Conservation (phyloP, 2,329 filamentous ascomycete genomes). For the Thielaviopsis musarum region DNA sequence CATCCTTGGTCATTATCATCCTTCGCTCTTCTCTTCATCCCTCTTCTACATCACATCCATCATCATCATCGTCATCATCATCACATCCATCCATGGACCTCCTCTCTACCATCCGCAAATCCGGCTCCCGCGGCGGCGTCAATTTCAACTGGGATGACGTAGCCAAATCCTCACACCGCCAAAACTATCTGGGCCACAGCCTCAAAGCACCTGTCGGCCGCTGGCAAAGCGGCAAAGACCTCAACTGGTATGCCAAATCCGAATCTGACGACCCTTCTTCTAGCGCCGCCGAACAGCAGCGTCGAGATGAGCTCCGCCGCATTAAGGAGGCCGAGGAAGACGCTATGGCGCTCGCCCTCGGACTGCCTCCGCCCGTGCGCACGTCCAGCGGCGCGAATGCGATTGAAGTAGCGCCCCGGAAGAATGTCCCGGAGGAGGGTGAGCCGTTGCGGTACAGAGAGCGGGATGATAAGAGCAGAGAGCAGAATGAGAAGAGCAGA, state of each 20-base stretch:
- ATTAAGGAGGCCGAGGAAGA: constrained; percentile 90
- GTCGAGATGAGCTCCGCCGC: constrained; percentile 60
- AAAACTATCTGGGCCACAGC: constrained; percentile 80
- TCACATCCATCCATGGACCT: constrained; percentile 57
- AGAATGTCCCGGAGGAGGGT: too few relatives aligned
- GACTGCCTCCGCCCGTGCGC: constrained; percentile 51
- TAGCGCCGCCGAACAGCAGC: constrained; percentile 39
- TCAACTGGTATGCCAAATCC: constrained; percentile 48
- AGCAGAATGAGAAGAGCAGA: not conserved
- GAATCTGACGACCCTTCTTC: constrained; percentile 26
- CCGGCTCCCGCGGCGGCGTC: constrained; percentile 77
- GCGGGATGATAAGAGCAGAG: too few relatives aligned
- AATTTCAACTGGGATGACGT: constrained; percentile 98
- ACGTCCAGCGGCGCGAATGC: constrained; percentile 49
- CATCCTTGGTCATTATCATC: not conserved
- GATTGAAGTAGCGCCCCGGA: constrained; percentile 33
- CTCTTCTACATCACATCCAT: too few relatives aligned
- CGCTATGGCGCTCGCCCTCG: constrained; percentile 68
- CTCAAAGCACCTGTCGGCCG: constrained; percentile 83
- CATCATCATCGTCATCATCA: not conserved
- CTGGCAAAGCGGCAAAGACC: constrained; percentile 65
- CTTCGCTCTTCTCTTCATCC: not conserved
- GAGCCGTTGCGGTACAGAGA: too few relatives aligned
- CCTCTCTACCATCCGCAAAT: constrained; percentile 77
- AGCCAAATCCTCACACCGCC: constrained; percentile 68